A percentile compares a stretch with the other conserved stretches of the same genome.
Conservation (phyloP, 305 asterid genomes). For the Rubia peregrina region DNA sequence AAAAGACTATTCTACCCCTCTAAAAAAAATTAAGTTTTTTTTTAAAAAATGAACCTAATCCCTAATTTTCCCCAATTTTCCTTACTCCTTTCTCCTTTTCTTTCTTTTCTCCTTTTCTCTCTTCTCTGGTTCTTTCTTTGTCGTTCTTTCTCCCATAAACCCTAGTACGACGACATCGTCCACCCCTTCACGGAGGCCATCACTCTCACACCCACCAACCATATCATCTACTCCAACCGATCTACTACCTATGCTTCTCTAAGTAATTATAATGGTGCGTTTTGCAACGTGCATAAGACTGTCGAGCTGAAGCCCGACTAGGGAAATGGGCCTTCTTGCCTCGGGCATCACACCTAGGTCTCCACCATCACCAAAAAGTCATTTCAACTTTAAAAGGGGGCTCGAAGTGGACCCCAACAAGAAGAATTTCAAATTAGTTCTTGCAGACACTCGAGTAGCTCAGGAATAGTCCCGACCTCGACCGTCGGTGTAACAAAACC, state of each 20-base stretch:
- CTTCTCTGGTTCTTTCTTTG: too few species aligned
- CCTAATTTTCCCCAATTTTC: too few species aligned
- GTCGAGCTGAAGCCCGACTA: conserved; percentile 79
- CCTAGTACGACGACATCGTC: conserved; percentile 40
- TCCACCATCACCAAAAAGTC: conserved; percentile 46
- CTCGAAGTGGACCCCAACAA: conserved; percentile 71
- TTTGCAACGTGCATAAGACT: conserved; percentile 65
- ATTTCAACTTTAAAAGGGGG: conserved; percentile 51
- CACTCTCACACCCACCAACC: conserved; percentile 52
- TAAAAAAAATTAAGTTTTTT: too few species aligned
- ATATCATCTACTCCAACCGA: conserved; percentile 82
- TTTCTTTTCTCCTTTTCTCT: too few species aligned
- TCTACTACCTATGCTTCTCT: conserved; percentile 85
- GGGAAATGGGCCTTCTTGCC: conserved; percentile 84
- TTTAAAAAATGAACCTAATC: too few species aligned
- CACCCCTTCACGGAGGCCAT: conserved; percentile 70
- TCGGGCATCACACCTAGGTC: conserved; percentile 69
- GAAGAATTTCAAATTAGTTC: conserved; percentile 66
- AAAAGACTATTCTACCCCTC: too few species aligned
- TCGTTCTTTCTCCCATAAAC: too few species aligned
- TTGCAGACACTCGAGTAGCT: conserved; percentile 65
- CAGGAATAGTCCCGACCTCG: conserved; percentile 30
- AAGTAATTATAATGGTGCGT: conserved; percentile 51
- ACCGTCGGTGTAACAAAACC: conserved; percentile 26
- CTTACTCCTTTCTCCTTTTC: too few species aligned